phyloP scores from a whole-genome alignment of 148 eudicot genomes.

The Polygonum maritimum region DNA sequence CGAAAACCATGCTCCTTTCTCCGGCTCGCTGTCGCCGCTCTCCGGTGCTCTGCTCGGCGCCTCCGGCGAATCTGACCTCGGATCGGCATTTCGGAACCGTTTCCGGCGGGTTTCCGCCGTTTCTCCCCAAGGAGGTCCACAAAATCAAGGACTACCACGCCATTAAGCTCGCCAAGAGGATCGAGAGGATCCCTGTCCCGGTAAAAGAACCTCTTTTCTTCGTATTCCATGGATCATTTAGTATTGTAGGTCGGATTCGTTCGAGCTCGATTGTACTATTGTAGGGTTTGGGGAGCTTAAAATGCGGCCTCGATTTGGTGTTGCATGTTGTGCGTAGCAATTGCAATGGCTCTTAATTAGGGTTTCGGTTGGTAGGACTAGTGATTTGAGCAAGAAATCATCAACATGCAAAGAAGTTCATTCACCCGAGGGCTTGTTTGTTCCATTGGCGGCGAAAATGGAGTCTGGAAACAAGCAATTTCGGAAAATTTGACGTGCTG shows the following conservation, averaged over 20 bases:
- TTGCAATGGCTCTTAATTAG: neutral
- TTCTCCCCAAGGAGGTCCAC: conserved; percentile 59
- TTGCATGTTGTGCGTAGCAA: neutral
- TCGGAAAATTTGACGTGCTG: neutral
- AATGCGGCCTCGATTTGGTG: neutral
- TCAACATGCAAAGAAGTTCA: neutral
- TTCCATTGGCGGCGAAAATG: neutral
- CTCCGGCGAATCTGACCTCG: conserved; percentile 9
- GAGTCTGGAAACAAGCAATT: neutral
- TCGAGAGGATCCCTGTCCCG: conserved; percentile 67
- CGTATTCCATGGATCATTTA: neutral
- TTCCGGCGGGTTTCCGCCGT: conserved; percentile 50
- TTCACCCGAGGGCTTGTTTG: neutral
- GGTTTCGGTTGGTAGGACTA: neutral
- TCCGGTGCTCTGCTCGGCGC: neutral
- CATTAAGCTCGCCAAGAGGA: conserved; percentile 52
- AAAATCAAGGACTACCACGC: conserved; percentile 67
- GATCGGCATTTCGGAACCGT: conserved; percentile 16
- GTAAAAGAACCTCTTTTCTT: conserved; percentile 17
- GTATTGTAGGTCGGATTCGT: neutral
- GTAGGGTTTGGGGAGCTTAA: neutral
- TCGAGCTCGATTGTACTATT: neutral
- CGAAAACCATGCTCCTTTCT: neutral
- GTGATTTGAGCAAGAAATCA: neutral
- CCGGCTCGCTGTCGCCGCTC: neutral